phyloP scores from a whole-genome alignment of 192 early-diverging fungal genomes.

The Coemansia sp. region DNA sequence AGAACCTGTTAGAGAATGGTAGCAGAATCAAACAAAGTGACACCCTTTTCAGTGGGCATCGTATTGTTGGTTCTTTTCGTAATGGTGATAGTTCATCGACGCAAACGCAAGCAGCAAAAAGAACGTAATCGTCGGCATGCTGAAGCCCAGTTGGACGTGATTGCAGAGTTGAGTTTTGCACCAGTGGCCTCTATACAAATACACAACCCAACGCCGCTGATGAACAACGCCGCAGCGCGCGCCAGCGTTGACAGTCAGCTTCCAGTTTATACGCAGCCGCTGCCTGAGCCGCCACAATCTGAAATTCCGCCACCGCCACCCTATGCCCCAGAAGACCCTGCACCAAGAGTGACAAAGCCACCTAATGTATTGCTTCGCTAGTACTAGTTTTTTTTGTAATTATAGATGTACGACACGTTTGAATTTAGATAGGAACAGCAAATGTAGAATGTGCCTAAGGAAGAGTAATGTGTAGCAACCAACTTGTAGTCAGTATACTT shows the following conservation, averaged over 20 bases:
- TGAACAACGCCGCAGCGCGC: slow-evolving; percentile 1
- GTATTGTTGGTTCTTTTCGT: background rate
- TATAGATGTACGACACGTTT: background rate
- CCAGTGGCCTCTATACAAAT: background rate
- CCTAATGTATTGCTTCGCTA: slow-evolving; percentile 1
- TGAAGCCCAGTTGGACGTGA: background rate
- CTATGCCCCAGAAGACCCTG: slow-evolving; percentile 5
- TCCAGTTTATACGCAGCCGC: background rate
- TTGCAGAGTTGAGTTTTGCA: background rate
- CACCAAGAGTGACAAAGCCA: slow-evolving; percentile 4
- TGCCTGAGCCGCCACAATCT: background rate
- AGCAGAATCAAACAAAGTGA: background rate
- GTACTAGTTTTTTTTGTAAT: background rate
- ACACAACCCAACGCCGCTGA: background rate
- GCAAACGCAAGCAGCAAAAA: background rate
- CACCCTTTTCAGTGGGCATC: slow-evolving; percentile 1
- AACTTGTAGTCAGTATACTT: background rate
- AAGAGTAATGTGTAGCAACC: background rate
- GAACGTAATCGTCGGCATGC: background rate
- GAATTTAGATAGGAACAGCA: background rate
- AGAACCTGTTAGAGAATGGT: background rate
- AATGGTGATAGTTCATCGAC: background rate
- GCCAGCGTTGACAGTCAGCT: slow-evolving; percentile 7
- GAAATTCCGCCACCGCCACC: background rate
- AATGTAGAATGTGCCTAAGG: background rate